Evolutionary conservation across 1,284 basidiomycete genomes (phyloP).

Genomic region (Marasmius fiardii): DNA sequence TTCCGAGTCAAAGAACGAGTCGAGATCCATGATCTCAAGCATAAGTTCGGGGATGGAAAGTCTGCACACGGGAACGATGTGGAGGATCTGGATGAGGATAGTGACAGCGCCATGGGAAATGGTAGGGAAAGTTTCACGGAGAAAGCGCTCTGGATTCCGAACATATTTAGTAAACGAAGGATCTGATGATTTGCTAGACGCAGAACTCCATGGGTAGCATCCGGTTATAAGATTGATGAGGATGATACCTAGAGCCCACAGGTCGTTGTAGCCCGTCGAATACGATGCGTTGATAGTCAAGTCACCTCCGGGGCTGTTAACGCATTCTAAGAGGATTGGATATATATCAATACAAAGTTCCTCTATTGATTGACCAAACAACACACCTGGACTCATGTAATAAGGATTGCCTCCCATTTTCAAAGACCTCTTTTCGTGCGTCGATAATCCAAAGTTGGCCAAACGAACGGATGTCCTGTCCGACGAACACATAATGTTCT

Average conservation of each 20-base stretch:
- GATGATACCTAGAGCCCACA: slow-evolving; percentile 75
- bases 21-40: neutral
- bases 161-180: neutral
- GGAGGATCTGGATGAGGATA: neutral
- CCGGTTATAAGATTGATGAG: slow-evolving; percentile 72
- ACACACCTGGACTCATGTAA: slow-evolving; percentile 59
- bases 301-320: too few relatives aligned
- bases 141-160: neutral
- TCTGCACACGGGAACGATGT: neutral
- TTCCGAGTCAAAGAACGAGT: neutral
- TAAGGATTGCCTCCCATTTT: slow-evolving; percentile 63
- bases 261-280: slow-evolving; percentile 42
- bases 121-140: neutral
- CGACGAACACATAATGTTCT: slow-evolving; percentile 56
- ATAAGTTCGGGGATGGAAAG: neutral
- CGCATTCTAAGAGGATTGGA: slow-evolving; percentile 6
- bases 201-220: slow-evolving; percentile 67
- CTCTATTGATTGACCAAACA: too few relatives aligned
- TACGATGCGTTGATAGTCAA: too few relatives aligned
- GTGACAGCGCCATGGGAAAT: neutral
- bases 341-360: too few relatives aligned
- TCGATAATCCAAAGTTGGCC: slow-evolving; percentile 72
- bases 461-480: slow-evolving; percentile 48
- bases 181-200: neutral
- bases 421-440: slow-evolving; percentile 45